These are phyloP conservation scores for Cordyceps cateniannulata DNA, from an alignment of 2,329 filamentous ascomycete genomes.

Conservation along the genomic window DNA sequence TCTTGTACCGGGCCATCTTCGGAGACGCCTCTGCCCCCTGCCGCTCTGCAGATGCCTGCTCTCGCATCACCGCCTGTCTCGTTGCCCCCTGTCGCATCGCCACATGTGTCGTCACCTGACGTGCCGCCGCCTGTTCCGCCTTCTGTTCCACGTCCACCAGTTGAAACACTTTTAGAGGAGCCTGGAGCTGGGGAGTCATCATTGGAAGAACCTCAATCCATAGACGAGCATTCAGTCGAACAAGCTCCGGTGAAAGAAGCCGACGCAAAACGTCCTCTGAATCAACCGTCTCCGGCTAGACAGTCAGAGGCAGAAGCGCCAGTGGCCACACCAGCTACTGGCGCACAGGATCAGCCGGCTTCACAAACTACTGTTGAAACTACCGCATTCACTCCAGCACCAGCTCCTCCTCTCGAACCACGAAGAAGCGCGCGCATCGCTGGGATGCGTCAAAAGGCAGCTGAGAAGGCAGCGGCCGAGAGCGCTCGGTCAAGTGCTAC, in stretches of 20 bases:
- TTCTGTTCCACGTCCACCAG: not conserved
- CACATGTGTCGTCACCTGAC: not conserved
- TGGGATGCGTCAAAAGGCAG: not conserved
- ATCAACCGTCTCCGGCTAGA: not conserved
- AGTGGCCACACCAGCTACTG: not conserved
- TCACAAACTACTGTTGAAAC: not conserved
- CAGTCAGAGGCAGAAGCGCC: not conserved
- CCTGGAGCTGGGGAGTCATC: not conserved
- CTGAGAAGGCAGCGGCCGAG: not conserved
- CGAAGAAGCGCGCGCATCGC: slow-evolving; percentile 3
- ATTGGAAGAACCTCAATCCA: not conserved
- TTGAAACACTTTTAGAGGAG: not conserved
- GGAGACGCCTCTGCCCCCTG: not conserved
- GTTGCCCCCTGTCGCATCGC: not conserved
- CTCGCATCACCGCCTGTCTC: not conserved
- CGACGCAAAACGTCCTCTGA: not conserved
- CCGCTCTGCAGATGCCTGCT: not conserved
- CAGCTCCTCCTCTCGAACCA: not conserved
- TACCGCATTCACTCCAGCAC: not conserved
- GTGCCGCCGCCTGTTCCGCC: not conserved
- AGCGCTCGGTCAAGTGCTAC: not conserved
- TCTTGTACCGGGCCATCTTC: not conserved
- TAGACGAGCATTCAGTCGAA: not conserved
- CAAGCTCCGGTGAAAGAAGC: not conserved
- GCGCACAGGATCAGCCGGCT: not conserved